phyloP scores from a whole-genome alignment of 1,284 basidiomycete species.

The Puccinia triticina region DNA sequence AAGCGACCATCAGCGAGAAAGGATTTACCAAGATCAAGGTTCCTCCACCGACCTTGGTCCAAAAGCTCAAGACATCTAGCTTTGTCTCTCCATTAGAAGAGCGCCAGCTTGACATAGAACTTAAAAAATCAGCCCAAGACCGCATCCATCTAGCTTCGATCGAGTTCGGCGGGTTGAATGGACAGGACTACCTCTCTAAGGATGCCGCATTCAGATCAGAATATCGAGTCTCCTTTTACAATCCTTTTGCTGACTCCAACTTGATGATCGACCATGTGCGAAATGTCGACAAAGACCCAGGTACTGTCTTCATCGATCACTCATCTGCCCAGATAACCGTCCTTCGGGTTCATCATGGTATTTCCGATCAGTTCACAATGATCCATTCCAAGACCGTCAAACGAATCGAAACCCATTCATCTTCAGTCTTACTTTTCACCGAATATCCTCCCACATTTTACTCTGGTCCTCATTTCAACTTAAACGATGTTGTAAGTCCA shows the following conservation, averaged over 20 bases:
- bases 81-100: slow-evolving; percentile 20
- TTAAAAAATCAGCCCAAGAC: background rate
- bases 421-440: slow-evolving; percentile 35
- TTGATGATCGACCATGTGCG: background rate
- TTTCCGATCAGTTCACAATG: background rate
- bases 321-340: slow-evolving; percentile 20
- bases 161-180: slow-evolving; percentile 21
- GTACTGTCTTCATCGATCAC: slow-evolving; percentile 12
- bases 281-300: background rate
- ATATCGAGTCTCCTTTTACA: slow-evolving; percentile 15
- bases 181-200: background rate
- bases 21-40: background rate
- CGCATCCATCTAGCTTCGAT: slow-evolving; percentile 18
- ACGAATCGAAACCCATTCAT: slow-evolving; percentile 16
- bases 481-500: background rate
- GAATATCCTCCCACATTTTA: slow-evolving; percentile 27
- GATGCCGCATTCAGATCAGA: slow-evolving; percentile 27
- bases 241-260: background rate
- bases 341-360: background rate
- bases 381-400: slow-evolving; percentile 29
- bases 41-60: background rate
- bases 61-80: slow-evolving; percentile 7
- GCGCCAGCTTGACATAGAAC: background rate
- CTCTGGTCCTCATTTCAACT: background rate
- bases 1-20: background rate